A percentile compares a stretch with the other conserved stretches of the same genome.
These are phyloP conservation scores for Oropetium thomaeum DNA, from an alignment of 176 grass and related monocot species.

Conservation along the genomic window DNA sequence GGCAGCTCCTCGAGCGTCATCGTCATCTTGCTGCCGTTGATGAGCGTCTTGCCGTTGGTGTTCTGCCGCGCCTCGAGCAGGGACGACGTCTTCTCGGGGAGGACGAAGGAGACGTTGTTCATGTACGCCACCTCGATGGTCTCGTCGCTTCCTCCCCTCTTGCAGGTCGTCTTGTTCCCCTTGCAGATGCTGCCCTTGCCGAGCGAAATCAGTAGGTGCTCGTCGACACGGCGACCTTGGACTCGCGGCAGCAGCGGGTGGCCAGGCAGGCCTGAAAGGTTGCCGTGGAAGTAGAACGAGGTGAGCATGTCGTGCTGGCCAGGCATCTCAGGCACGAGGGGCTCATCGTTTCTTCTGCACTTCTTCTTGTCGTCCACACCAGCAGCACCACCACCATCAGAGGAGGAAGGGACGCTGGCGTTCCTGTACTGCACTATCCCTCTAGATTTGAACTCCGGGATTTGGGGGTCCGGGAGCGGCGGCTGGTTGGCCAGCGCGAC, in stretches of 20 bases:
- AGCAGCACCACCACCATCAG: too few relatives aligned
- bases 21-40: not conserved
- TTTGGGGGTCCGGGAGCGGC: not conserved
- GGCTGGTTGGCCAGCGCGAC: not conserved
- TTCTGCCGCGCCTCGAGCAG: not conserved
- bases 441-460: not conserved
- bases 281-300: constrained; percentile 11
- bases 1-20: not conserved
- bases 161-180: not conserved
- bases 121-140: not conserved
- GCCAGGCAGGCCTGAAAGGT: not conserved
- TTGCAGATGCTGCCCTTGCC: not conserved
- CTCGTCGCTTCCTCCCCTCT: not conserved
- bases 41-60: not conserved
- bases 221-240: not conserved
- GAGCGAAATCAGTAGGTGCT: not conserved
- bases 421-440: not conserved
- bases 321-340: not conserved
- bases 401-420: too few relatives aligned
- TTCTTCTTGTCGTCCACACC: too few relatives aligned
- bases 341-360: not conserved
- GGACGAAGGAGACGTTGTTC: constrained; percentile 5
- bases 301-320: not conserved
- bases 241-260: not conserved
- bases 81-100: not conserved